A percentile compares a stretch with the other conserved stretches of the same genome.
Evolutionary conservation across 257 asterid genomes (phyloP).

Genomic region (Perilla frutescens): DNA sequence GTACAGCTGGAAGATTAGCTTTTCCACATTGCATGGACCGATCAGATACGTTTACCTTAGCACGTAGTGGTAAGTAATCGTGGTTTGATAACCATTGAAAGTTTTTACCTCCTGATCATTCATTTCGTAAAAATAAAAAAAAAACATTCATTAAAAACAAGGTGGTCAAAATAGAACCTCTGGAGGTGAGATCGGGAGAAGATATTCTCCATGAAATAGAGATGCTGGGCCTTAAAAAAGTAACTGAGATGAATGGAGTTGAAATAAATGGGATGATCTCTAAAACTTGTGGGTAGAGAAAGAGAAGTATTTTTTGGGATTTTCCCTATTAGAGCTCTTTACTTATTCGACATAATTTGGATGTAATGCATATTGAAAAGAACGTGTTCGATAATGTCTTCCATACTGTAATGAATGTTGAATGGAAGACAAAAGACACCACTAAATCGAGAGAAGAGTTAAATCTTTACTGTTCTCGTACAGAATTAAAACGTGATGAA

Average conservation of each 20-base stretch:
- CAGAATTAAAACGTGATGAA: neutral
- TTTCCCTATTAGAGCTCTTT: neutral
- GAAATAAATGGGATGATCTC: neutral
- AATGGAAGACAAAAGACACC: neutral
- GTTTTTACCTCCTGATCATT: neutral
- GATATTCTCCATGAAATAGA: neutral
- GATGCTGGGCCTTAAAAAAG: neutral
- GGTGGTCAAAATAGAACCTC: neutral
- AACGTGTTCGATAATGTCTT: conserved; percentile 6
- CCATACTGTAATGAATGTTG: neutral
- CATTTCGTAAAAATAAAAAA: neutral
- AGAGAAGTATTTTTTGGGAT: neutral
- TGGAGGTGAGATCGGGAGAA: neutral
- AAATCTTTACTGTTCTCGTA: neutral
- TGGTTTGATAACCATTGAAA: conserved; percentile 14
- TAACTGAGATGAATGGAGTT: neutral
- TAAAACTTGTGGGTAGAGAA: neutral
- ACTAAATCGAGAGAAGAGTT: neutral
- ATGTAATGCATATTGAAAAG: conserved; percentile 10
- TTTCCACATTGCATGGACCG: neutral
- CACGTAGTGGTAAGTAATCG: neutral
- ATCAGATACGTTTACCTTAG: neutral
- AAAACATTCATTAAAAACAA: neutral
- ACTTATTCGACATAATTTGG: too few species aligned
- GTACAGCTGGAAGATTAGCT: neutral